Base-by-base conservation (phyloP, 2,329 filamentous ascomycete genomes). In the Phyllosticta paracitricarpa region DNA sequence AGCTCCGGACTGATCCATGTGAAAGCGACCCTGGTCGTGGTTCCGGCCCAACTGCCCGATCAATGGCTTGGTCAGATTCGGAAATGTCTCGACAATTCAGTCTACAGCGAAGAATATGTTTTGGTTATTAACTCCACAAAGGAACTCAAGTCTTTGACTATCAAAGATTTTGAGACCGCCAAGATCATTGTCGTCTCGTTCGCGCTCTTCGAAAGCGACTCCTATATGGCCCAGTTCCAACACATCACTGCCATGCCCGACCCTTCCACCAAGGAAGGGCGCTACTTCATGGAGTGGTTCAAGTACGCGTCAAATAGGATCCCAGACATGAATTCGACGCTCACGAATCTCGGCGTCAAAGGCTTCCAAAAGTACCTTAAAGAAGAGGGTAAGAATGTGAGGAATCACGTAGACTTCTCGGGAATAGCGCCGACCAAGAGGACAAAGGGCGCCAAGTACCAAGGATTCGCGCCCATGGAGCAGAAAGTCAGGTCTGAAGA, bases 21-120 rank as follows among this genome's bases (percentile, higher is more conserved):
- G 0, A 77, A 81, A 17, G 85, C 83, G 4, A 88, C 84, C 0
- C 68, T 88, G 2, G 79, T 88, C 28, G 68, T 88, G 0, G 81
- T 83, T 6, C 85, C 85, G 0, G 63, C 69, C 0, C 79, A 82
- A 56, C 73, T 89, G 4, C 71, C 80, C 1, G 66, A 74, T 5
- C 86, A 88, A 67, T 89, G 86, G 86, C 66, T 68, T 8, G 67
- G 70, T 0, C 85, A 88, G 64, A 77, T 84, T 14, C 56, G 66
- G 2, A 81, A 81, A 57, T 84, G 81, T 66, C 68, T 82, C 2
- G 75, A 71, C 3, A 64, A 60, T 0, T 69, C 69, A 4, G 57
- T 65, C 7, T 68, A 67, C 22, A 64, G 65, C 0, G 24, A 35
- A 5, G 78, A 78, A 66, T 73, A 72, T 2, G 71, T 85, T 2